Percentiles rank a stretch among this genome's conserved stretches.
These are phyloP conservation scores for Globisporangium carolinianum DNA, from an alignment of 352 stramenopile species.

Conservation along the genomic window DNA sequence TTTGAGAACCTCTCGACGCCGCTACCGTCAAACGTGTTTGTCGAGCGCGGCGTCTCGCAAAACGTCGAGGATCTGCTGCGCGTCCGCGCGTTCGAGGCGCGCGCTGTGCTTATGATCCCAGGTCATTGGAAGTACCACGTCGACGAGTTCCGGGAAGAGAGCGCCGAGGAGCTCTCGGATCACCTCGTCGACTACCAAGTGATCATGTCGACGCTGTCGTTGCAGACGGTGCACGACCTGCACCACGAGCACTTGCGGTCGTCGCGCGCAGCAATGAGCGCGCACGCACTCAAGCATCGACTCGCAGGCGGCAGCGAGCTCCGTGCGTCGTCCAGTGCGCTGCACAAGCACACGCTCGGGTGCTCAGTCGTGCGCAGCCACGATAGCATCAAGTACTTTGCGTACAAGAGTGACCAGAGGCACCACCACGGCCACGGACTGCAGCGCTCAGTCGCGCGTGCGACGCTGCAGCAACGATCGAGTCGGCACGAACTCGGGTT, in stretches of 20 bases:
- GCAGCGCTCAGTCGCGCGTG: constrained; percentile 5
- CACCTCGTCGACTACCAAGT: constrained; percentile 60
- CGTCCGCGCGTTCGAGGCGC: constrained; percentile 33
- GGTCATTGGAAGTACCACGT: constrained; percentile 36
- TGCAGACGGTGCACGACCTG: constrained; percentile 32
- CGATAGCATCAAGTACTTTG: constrained; percentile 51
- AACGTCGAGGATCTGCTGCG: constrained; percentile 48
- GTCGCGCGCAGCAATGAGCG: background rate
- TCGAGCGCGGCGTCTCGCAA: constrained; percentile 35
- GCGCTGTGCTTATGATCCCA: constrained; percentile 43
- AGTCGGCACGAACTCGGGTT: constrained; percentile 3
- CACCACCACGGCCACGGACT: constrained; percentile 14
- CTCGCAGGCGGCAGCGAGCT: background rate
- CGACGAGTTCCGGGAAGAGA: constrained; percentile 27
- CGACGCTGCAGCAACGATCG: background rate
- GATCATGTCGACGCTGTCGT: constrained; percentile 53
- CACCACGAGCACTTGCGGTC: constrained; percentile 24
- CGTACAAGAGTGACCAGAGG: constrained; percentile 33
- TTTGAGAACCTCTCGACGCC: constrained; percentile 18
- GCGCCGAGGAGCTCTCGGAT: constrained; percentile 25
- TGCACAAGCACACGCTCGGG: constrained; percentile 13
- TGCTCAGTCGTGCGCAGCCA: constrained; percentile 48
- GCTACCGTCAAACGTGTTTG: constrained; percentile 36
- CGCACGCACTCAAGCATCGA: background rate
- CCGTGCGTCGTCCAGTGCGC: background rate